Evolutionary conservation across 345 rosid species (phyloP).

Genomic region (Carallia brachiata): DNA sequence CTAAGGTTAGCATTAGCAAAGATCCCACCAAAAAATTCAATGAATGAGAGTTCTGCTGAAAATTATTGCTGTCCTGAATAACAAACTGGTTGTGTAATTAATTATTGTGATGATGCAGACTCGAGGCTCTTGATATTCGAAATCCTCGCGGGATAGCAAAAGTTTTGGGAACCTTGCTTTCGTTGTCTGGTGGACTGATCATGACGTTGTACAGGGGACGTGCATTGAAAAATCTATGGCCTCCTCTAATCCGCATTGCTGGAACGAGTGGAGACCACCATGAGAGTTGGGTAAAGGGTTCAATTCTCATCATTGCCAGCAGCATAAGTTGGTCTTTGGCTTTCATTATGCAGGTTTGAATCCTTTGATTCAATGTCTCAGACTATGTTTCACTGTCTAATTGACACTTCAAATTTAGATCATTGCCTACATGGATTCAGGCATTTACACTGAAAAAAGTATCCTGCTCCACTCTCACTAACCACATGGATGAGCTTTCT

Average conservation of each 20-base stretch:
- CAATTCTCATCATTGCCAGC: slow-evolving; percentile 53
- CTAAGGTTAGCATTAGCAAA: slow-evolving; percentile 33
- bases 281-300: slow-evolving; percentile 56
- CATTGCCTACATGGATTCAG: slow-evolving; percentile 25
- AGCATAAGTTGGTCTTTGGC: slow-evolving; percentile 56
- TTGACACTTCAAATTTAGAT: neutral
- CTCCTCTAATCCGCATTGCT: slow-evolving; percentile 40
- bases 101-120: slow-evolving; percentile 25
- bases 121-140: slow-evolving; percentile 53
- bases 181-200: slow-evolving; percentile 48
- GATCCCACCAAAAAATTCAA: too few species aligned
- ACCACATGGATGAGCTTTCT: slow-evolving; percentile 61
- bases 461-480: slow-evolving; percentile 63
- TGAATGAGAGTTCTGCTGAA: neutral
- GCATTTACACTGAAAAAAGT: slow-evolving; percentile 54
- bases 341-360: slow-evolving; percentile 62
- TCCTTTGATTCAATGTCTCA: slow-evolving; percentile 3
- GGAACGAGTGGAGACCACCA: slow-evolving; percentile 22
- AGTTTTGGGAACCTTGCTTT: slow-evolving; percentile 46
- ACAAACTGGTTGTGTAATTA: neutral
- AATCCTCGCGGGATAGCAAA: slow-evolving; percentile 53
- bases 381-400: neutral
- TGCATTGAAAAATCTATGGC: slow-evolving; percentile 32
- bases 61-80: neutral
- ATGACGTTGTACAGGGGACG: slow-evolving; percentile 66